These are phyloP conservation scores for Solanum bukasovii DNA, from an alignment of 257 asterid species.

Conservation along the genomic window DNA sequence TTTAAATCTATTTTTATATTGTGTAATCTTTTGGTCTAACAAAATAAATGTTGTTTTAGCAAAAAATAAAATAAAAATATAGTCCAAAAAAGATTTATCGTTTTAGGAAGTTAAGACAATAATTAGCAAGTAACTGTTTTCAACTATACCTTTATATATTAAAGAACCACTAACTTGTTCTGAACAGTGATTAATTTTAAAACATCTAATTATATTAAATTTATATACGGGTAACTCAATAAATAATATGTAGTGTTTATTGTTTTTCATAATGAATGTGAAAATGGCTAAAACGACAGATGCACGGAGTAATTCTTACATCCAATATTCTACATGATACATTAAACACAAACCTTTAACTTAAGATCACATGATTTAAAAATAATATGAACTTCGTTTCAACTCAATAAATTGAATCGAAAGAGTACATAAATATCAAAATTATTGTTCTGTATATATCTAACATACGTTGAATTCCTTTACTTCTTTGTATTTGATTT, in stretches of 20 bases:
- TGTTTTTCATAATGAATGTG: not conserved
- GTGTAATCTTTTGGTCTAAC: not conserved
- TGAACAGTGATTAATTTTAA: not conserved
- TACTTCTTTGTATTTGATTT: too few species aligned
- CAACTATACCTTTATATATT: not conserved
- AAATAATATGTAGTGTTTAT: rapidly evolving
- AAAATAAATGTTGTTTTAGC: too few species aligned
- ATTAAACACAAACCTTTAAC: not conserved
- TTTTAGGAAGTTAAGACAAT: too few species aligned
- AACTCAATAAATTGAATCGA: too few species aligned
- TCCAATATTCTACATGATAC: rapidly evolving
- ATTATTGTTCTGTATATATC: too few species aligned
- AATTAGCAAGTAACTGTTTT: too few species aligned
- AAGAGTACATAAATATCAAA: too few species aligned
- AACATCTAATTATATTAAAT: not conserved
- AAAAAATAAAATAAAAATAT: too few species aligned
- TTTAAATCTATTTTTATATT: too few species aligned
- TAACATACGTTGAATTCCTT: not conserved
- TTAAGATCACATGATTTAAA: too few species aligned
- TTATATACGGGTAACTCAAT: not conserved
- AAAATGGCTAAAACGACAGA: not conserved
- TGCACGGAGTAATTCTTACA: too few species aligned
- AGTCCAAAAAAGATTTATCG: not conserved
- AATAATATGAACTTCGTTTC: too few species aligned
- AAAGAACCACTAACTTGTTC: not conserved